Conservation (phyloP, 1,284 basidiomycete species). For the Ceratobasidium sp. region DNA sequence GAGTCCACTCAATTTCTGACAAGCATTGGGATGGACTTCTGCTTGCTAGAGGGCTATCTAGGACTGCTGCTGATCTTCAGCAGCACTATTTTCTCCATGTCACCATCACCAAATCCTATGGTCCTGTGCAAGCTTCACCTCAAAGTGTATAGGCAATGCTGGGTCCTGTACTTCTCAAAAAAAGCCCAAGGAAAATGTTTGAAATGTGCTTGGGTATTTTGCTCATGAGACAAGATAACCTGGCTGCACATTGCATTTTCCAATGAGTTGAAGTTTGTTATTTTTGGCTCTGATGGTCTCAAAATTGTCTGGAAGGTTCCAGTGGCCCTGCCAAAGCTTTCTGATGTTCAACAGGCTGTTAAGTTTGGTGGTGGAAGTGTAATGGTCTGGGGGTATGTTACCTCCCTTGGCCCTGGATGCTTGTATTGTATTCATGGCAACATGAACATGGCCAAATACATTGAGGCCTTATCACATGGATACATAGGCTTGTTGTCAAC, state of each 20-base stretch:
- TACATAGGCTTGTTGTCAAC: background rate
- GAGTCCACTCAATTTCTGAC: no score
- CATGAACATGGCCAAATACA: background rate
- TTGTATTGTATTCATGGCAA: background rate
- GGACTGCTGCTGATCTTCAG: no score
- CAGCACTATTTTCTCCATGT: no score
- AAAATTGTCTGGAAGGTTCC: background rate
- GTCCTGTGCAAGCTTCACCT: no score
- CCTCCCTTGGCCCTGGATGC: background rate
- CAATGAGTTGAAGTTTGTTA: conserved; percentile 1
- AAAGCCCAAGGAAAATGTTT: background rate
- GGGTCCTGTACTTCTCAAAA: background rate
- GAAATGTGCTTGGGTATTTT: background rate
- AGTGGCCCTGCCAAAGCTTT: background rate
- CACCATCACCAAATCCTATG: no score
- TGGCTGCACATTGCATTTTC: no score
- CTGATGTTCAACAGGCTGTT: background rate
- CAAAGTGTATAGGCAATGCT: background rate
- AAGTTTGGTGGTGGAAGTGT: conserved; percentile 16
- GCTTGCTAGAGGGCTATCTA: no score
- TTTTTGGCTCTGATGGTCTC: conserved; percentile 16
- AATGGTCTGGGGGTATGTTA: conserved; percentile 8
- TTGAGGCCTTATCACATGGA: background rate
- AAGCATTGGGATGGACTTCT: no score
- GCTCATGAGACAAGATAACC: no score